Base-by-base conservation (phyloP, 2,329 filamentous ascomycete species). In the Fusarium palustre region DNA sequence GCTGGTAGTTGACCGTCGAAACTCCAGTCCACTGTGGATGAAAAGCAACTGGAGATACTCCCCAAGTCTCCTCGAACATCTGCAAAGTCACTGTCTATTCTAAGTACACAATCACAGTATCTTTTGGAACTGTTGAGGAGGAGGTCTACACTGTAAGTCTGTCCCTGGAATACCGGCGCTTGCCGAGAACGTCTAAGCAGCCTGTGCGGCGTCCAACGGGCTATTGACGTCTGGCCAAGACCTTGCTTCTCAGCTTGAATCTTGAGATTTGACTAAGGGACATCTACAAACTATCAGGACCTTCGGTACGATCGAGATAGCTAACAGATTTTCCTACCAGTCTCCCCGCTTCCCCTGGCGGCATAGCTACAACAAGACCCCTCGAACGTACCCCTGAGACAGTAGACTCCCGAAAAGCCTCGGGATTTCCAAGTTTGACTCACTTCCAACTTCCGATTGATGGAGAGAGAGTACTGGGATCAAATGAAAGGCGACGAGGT, bases 251-350 rank as follows among this genome's bases (percentile, higher is more conserved):
- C 13, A 9, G 13, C 20, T 41, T 22, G 7, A 22, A 9, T 5
- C 7, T 16, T 10, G 13, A 8, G 7, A 22, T 2, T 15, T 24
- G 9, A 15, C 7, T 9, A 15, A 22, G 4, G 4, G 22, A 9
- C 13, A 16, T 16, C 20, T 41, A 6, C 7, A 16, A 24, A 16
- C 20, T 22, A 15, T 1, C 12, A 24, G 8, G 20, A 41, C 5
- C 0, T 24, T 8, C 3, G 1, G 5, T 7, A 22, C 7, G 12
- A 16, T 16, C 20, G 2, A 11, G 18, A 4, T 18, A 5, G 5
- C 41, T 43, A n/a, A 43, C 24, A 25, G 3, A 28, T 1, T 28
- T 43, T 12, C 24, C 24, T 28, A 1, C 24, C 8, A 43, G 41
- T 5, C 5, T 43, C 9, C 10, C 16, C 24, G 5, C n/a, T 43